Evolutionary conservation across 75 land plant genomes (phyloP), one percentile per base, ranked within the genome.

Genomic region (Chamaecyparis obtusa): DNA sequence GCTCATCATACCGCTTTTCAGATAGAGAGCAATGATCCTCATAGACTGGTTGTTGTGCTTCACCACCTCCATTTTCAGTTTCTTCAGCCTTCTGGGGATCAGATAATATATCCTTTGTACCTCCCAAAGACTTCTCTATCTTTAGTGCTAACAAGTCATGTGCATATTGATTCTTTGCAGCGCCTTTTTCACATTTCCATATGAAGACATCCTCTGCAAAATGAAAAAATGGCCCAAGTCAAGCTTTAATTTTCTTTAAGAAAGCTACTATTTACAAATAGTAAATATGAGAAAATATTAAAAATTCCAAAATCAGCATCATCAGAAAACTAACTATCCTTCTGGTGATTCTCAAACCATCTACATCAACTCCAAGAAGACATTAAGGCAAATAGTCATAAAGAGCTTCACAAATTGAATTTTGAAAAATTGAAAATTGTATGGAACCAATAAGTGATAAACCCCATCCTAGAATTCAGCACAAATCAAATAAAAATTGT

Each of bases 11-110:
- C 46, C 90, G 90, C 88, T 90, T 97, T 80, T 97, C 99, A 10
- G 98, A 96, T 71, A 98, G 93, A 1, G 99, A 96, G 79, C 96
- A 94, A 64, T 91, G 92, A 86, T 93, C 96, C 76, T 95, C 94
- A 79, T 33, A 36, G 57, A 67, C 37, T 75, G 90, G 77, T n/a
- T 30, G 83, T 9, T 85, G 90, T 82, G 80, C 89, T 84, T 95
- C 97, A 35, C 86, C 85, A 13, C 87, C 90, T n/a, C 36, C 85
- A 74, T 88, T 89, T 84, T 89, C 93, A 30, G 71, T 86, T 74
- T 94, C 94, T 67, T 39, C 19, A 33, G 85, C 33, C 60, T 35
- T 35, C 33, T 44, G 37, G 19, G 82, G 84, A 39, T 76, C 86
- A 64, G 21, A 85, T 64, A 11, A 35, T 37, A 43, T 24, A 41